These are phyloP conservation scores for Nigrospora oryzae DNA, from an alignment of 2,329 filamentous ascomycete species.

Conservation along the genomic window DNA sequence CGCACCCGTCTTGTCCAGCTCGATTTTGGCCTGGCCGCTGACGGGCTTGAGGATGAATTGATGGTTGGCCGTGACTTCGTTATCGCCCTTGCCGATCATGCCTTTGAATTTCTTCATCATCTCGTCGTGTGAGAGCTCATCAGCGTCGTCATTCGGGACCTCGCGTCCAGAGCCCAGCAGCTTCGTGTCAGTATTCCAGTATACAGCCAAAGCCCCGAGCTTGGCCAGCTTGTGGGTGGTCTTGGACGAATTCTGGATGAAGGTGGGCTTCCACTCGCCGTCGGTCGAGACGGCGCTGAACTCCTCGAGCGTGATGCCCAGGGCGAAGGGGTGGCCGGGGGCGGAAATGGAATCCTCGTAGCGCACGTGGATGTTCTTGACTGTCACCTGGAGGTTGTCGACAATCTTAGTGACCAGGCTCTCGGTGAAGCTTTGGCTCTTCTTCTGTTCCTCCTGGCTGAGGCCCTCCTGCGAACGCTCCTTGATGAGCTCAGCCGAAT, in stretches of 20 bases:
- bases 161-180: slow-evolving; percentile 78
- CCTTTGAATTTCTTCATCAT: slow-evolving; percentile 69
- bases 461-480: slow-evolving; percentile 88
- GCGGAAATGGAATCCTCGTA: slow-evolving; percentile 97
- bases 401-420: slow-evolving; percentile 94
- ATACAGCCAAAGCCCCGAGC: slow-evolving; percentile 81
- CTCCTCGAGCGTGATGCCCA: slow-evolving; percentile 87
- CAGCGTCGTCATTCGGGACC: slow-evolving; percentile 47
- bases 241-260: slow-evolving; percentile 77
- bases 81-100: slow-evolving; percentile 69
- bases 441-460: slow-evolving; percentile 90
- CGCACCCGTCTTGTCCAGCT: slow-evolving; percentile 88
- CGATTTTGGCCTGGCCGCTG: slow-evolving; percentile 87
- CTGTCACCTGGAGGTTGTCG: slow-evolving; percentile 93
- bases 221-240: slow-evolving; percentile 92
- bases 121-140: slow-evolving; percentile 62
- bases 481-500: slow-evolving; percentile 90
- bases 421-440: slow-evolving; percentile 95
- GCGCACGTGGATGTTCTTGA: slow-evolving; percentile 97
- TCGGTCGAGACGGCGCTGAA: slow-evolving; percentile 97
- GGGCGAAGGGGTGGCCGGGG: slow-evolving; percentile 87
- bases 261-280: slow-evolving; percentile 88
- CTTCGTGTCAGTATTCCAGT: slow-evolving; percentile 94
- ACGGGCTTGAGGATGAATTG: slow-evolving; percentile 97
- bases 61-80: slow-evolving; percentile 46